These are phyloP conservation scores for Geosmithia flava DNA, from an alignment of 2,329 filamentous ascomycete genomes.

Conservation along the genomic window DNA sequence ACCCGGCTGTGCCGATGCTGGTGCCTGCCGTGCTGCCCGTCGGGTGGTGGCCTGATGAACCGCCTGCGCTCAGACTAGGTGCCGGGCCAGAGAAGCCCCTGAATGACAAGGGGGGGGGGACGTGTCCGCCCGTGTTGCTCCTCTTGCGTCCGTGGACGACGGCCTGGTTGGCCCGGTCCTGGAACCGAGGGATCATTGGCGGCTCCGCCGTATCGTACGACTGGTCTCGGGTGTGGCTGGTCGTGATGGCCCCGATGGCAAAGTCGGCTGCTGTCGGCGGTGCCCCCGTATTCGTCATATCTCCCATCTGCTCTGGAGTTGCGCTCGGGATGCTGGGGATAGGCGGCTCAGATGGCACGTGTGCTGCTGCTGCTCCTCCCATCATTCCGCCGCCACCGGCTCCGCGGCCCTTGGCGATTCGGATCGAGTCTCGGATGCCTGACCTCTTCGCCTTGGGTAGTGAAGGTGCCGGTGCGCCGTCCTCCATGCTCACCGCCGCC, in stretches of 20 bases:
- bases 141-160: slow-evolving; percentile 65
- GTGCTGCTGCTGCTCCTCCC: too few species aligned
- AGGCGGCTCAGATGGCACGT: neutral
- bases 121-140: slow-evolving; percentile 75
- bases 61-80: slow-evolving; percentile 6
- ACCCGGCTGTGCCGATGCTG: slow-evolving; percentile 44
- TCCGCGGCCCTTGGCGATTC: slow-evolving; percentile 64
- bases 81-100: slow-evolving; percentile 60
- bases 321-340: slow-evolving; percentile 16
- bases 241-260: slow-evolving; percentile 14
- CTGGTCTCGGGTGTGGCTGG: slow-evolving; percentile 28
- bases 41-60: slow-evolving; percentile 27
- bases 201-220: slow-evolving; percentile 56
- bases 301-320: slow-evolving; percentile 22
- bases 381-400: slow-evolving; percentile 17
- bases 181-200: slow-evolving; percentile 59
- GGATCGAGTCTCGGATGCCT: slow-evolving; percentile 77
- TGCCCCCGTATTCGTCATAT: too few species aligned
- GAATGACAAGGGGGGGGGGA: slow-evolving; percentile 59
- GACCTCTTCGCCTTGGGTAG: slow-evolving; percentile 35
- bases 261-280: slow-evolving; percentile 27
- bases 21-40: slow-evolving; percentile 46
- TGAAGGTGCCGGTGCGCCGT: slow-evolving; percentile 16
- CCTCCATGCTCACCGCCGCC: too few species aligned
- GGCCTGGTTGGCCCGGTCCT: slow-evolving; percentile 28